phyloP scores from a whole-genome alignment of 495 filamentous ascomycete genomes.

The Tuber magnatum region DNA sequence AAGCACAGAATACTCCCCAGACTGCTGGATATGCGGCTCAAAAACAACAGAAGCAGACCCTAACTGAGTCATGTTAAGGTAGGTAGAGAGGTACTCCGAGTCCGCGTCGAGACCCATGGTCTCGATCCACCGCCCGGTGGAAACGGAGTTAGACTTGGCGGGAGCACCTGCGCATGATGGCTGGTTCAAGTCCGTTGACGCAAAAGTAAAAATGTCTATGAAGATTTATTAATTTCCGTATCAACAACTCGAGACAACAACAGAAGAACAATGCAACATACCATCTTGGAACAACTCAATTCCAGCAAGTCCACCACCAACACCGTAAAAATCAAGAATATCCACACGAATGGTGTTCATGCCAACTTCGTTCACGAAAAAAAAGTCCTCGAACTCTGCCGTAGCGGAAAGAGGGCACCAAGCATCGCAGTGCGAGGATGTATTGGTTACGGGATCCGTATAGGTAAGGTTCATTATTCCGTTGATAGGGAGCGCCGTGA shows the following conservation, averaged over 20 bases:
- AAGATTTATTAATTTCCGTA: constrained; percentile 28
- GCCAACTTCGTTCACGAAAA: constrained; percentile 76
- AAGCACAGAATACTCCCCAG: constrained; percentile 80
- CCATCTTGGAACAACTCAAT: constrained; percentile 82
- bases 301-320: constrained; percentile 76
- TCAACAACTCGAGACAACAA: neutral
- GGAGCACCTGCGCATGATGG: constrained; percentile 65
- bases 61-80: constrained; percentile 53
- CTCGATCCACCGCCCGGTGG: constrained; percentile 63
- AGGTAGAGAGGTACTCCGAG: constrained; percentile 68
- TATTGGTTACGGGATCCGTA: constrained; percentile 60
- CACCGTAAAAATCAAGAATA: constrained; percentile 76
- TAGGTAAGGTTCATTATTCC: constrained; percentile 98
- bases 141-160: constrained; percentile 57
- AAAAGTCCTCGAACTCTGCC: constrained; percentile 75
- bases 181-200: constrained; percentile 80
- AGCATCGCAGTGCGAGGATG: constrained; percentile 62
- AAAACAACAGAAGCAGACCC: constrained; percentile 63
- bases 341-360: constrained; percentile 86
- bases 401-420: constrained; percentile 68
- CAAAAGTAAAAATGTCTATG: constrained; percentile 73
- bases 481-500: constrained; percentile 69
- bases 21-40: constrained; percentile 74
- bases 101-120: constrained; percentile 46
- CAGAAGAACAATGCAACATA: constrained; percentile 35